Percentiles rank a stretch among this genome's conserved stretches.
phyloP scores from a whole-genome alignment of 169 alveolate species.

The Plasmodium yoelii region DNA sequence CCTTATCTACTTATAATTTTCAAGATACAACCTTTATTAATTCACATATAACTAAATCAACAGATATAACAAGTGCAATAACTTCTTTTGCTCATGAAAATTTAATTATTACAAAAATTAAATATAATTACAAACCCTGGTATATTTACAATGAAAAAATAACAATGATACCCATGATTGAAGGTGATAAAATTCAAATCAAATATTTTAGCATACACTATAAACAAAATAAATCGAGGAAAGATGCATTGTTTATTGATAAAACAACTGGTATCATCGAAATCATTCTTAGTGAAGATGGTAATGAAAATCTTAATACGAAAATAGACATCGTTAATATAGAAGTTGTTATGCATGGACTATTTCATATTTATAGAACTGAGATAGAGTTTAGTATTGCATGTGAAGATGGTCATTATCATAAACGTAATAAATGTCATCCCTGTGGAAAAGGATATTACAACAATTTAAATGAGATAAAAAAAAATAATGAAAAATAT shows the following conservation, averaged over 20 bases:
- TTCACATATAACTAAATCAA: constrained; percentile 15
- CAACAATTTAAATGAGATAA: constrained; percentile 80
- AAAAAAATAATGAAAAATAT: constrained; percentile 41
- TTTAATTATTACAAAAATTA: constrained; percentile 2
- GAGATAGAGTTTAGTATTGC: constrained; percentile 34
- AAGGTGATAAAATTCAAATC: constrained; percentile 63
- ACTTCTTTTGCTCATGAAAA: constrained; percentile 61
- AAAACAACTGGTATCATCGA: constrained; percentile 56
- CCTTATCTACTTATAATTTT: constrained; percentile 75
- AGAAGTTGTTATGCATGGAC: constrained; percentile 66
- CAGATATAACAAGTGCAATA: neutral
- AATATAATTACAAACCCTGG: constrained; percentile 8
- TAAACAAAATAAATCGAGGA: constrained; percentile 37
- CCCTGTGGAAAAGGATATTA: constrained; percentile 85
- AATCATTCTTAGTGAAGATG: constrained; percentile 7
- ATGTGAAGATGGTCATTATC: constrained; percentile 78
- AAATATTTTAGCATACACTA: constrained; percentile 13
- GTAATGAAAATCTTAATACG: neutral
- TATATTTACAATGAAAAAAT: constrained; percentile 24
- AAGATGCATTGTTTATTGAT: constrained; percentile 24
- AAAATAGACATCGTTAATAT: constrained; percentile 9
- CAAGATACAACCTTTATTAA: constrained; percentile 38
- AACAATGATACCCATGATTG: constrained; percentile 28
- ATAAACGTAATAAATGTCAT: constrained; percentile 77
- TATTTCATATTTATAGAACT: constrained; percentile 45